phyloP scores from a whole-genome alignment of 305 asterid genomes.

The Withania somnifera region DNA sequence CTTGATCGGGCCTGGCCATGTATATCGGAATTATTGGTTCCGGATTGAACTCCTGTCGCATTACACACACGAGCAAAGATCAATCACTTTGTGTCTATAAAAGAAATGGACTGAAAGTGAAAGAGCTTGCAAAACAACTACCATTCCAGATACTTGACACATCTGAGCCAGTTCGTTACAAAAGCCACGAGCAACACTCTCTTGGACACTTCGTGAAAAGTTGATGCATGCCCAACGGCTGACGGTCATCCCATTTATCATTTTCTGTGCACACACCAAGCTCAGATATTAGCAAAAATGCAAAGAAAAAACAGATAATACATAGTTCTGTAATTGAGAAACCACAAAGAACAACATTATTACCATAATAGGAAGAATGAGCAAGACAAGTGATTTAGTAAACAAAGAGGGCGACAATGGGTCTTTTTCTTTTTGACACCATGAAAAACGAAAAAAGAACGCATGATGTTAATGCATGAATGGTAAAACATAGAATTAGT shows the following conservation, averaged over 20 bases:
- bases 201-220: conserved; percentile 95
- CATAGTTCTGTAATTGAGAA: neutral
- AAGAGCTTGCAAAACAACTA: conserved; percentile 12
- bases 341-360: neutral
- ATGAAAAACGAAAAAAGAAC: neutral
- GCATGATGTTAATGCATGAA: neutral
- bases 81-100: neutral
- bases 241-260: conserved; percentile 96
- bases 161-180: conserved; percentile 86
- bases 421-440: neutral
- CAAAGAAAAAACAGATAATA: neutral
- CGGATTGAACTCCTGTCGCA: conserved; percentile 65
- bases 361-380: neutral
- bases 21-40: conserved; percentile 86
- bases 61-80: neutral
- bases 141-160: conserved; percentile 99
- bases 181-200: conserved; percentile 91
- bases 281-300: neutral
- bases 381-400: neutral
- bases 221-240: conserved; percentile 94
- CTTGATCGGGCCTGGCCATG: conserved; percentile 86
- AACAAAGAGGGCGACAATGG: neutral
- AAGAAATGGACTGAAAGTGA: neutral
- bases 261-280: conserved; percentile 48
- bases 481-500: neutral